Conservation (phyloP, 306 rosid genomes). For the Quercus agrifolia region DNA sequence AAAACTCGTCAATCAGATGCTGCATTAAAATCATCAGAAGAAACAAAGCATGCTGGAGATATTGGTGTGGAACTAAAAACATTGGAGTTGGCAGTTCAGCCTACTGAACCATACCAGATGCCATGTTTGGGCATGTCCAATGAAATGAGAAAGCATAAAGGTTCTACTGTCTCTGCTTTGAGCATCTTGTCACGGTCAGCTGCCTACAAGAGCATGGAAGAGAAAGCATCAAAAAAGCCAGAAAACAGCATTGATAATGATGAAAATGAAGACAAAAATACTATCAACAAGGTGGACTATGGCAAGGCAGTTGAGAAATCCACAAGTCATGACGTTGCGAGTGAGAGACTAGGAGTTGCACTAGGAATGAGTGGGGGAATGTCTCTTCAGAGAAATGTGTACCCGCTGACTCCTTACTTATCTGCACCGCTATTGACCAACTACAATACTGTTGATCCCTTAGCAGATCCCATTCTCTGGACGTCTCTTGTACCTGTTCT, state of each 20-base stretch:
- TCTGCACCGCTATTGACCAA: constrained; percentile 83
- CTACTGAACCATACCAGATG: constrained; percentile 89
- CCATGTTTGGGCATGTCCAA: constrained; percentile 63
- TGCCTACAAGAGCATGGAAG: constrained; percentile 86
- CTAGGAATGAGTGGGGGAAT: constrained; percentile 67
- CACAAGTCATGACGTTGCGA: constrained; percentile 49
- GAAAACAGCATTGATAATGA: constrained; percentile 62
- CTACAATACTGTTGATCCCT: constrained; percentile 71
- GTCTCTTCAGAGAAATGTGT: constrained; percentile 83
- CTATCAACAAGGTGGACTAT: constrained; percentile 63
- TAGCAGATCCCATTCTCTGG: constrained; percentile 86
- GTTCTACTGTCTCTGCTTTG: constrained; percentile 71
- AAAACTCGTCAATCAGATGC: constrained; percentile 62
- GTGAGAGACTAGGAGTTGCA: constrained; percentile 49
- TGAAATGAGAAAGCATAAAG: constrained; percentile 50
- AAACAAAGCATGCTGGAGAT: constrained; percentile 67
- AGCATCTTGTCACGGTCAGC: constrained; percentile 85
- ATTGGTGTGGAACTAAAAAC: constrained; percentile 66
- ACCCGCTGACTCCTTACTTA: constrained; percentile 68
- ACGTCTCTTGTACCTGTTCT: constrained; percentile 80
- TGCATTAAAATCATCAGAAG: constrained; percentile 65
- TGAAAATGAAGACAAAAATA: constrained; percentile 83
- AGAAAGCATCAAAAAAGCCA: constrained; percentile 66
- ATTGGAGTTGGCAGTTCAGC: constrained; percentile 65
- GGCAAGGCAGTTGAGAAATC: constrained; percentile 82